phyloP scores from a whole-genome alignment of 169 alveolate genomes.

The Plasmodium vivax region DNA sequence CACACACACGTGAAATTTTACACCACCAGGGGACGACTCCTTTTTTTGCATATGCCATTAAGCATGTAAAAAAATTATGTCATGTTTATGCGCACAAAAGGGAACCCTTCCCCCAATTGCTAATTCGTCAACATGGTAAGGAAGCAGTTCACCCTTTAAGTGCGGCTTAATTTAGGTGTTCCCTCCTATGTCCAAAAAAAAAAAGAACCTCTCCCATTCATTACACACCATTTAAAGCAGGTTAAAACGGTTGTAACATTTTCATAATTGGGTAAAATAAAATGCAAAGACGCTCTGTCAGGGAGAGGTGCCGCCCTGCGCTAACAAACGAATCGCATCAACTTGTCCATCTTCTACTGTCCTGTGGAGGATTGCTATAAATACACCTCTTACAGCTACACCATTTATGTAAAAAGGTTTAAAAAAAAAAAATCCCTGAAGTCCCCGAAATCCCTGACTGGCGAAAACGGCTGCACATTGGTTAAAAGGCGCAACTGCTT shows the following conservation, averaged over 20 bases:
- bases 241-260: background rate
- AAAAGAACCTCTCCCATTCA: background rate
- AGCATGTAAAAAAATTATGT: background rate
- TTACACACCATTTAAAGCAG: background rate
- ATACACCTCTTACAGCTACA: background rate
- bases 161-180: background rate
- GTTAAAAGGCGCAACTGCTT: background rate
- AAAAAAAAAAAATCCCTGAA: background rate
- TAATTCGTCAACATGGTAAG: background rate
- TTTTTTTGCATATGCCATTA: background rate
- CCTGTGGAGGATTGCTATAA: background rate
- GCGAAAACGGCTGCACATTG: background rate
- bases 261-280: background rate
- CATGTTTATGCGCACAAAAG: background rate
- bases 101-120: background rate
- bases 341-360: background rate
- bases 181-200: background rate
- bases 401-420: background rate
- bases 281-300: background rate
- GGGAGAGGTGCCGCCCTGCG: background rate
- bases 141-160: background rate
- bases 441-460: background rate
- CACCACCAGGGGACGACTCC: background rate
- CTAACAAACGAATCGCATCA: background rate
- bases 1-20: background rate